phyloP scores from a whole-genome alignment of 1,284 basidiomycete genomes.

The Dichomitus squalens region DNA sequence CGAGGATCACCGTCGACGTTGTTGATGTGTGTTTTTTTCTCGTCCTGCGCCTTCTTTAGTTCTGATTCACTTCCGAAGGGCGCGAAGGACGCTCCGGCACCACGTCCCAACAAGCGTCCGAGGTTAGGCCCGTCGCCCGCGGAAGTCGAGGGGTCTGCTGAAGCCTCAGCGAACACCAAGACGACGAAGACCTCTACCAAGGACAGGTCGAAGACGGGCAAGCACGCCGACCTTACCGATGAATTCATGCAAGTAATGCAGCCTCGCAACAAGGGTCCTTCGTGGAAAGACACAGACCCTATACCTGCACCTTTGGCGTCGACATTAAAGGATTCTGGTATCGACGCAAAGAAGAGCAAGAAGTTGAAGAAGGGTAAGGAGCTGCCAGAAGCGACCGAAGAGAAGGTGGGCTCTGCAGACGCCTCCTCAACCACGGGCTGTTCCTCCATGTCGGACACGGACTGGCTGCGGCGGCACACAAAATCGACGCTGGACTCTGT shows the following conservation, averaged over 20 bases:
- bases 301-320: conserved; percentile 10
- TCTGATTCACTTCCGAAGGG: conserved; percentile 41
- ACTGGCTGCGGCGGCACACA: conserved; percentile 76
- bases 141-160: conserved; percentile 25
- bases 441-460: conserved; percentile 67
- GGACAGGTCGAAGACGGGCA: conserved; percentile 27
- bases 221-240: conserved; percentile 42
- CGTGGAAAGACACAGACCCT: conserved; percentile 63
- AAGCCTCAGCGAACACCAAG: conserved; percentile 5
- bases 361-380: conserved; percentile 30
- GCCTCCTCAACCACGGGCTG: too few species aligned
- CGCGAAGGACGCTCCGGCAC: conserved; percentile 62
- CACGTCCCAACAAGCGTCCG: conserved; percentile 70
- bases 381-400: neutral
- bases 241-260: conserved; percentile 70
- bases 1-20: conserved; percentile 75
- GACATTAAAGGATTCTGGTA: neutral
- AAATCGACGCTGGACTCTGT: conserved; percentile 47
- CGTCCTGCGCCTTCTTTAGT: neutral
- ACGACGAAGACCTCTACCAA: conserved; percentile 23
- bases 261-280: conserved; percentile 54
- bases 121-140: conserved; percentile 47
- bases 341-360: conserved; percentile 23
- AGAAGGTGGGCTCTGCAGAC: conserved; percentile 21
- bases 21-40: conserved; percentile 63